Evolutionary conservation across 1,284 basidiomycete species (phyloP), one percentile per base, ranked within the genome.

Genomic region (Fomitopsis palustris): DNA sequence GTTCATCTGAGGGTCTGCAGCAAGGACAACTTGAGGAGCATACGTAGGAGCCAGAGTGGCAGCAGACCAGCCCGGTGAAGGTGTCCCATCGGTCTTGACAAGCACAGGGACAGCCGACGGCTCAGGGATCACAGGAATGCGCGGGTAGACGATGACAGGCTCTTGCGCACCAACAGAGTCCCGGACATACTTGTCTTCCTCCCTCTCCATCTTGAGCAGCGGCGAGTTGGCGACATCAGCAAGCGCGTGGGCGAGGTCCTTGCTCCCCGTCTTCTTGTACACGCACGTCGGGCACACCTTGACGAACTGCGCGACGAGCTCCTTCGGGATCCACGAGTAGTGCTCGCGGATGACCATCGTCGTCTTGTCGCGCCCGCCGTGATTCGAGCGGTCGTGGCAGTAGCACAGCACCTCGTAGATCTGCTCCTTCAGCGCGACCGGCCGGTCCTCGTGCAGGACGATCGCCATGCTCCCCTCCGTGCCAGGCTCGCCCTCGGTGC

Each of bases 271-370:
- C 63, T 75, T 72, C 71, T 80, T 81, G 58, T 66, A 59, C 37
- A 66, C 76, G 64, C 91, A 93, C 10, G 86, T 86, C 9, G 90
- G 90, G 69, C 90, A 93, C 27, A 79, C 79, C 68, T 85, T 86
- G 69, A 92, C 85, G 67, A 92, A 93, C 59, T 82, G 82, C 8
- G 87, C 82, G 54, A 91, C 82, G 53, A 93, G 82, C 67, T 88
- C 88, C 72, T 90, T 92, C 16, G 91, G 90, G 43, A 93, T 82
- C 86, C 88, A 92, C 10, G 87, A 86, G 70, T 90, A 92, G 65
- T 83, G 80, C 61, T 82, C 75, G 55, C 84, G 78, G 43, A 92
- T 79, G 58, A 82, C 73, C 14, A 76, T 77, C 53, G 77, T 81
- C 0, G 90, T 93, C 75, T 84, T 88, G 72, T 92, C 90, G n/a